Base-by-base conservation (phyloP, 176 grass and related monocot species). In the Dendrocalamus sinicus region DNA sequence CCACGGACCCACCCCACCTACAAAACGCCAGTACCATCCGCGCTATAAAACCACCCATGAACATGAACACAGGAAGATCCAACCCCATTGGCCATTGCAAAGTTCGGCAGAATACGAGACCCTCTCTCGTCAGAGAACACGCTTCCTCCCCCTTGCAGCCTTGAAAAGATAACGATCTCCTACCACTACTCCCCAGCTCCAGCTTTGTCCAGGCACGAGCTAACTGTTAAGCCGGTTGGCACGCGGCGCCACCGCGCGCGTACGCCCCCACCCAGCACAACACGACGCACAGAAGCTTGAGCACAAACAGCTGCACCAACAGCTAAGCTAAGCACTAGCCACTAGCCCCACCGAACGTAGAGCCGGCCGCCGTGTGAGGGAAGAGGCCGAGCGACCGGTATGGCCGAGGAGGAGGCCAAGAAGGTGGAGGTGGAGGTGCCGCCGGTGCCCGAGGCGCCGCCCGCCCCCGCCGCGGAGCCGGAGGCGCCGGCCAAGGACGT, bases 391-490 rank as follows among this genome's bases (percentile, higher is more conserved):
- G 46, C 16, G 17, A 64, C 76, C 23, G 44, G 24, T 48, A 92
- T 92, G 90, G 94, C 85, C 16, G 94, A 88, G 74, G 94, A 92
- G 80, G 94, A 89, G 23, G 75, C 92, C 82, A 94, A 97, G 95
- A 94, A 94, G 95, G 90, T 88, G 51, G 89, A 92, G 86, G 91
- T 91, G 81, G 91, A 94, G 89, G 87, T 78, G 66, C 15, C 88
- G 20, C 69, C 80, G 26, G 93, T 92, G 79, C 68, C 91, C 54
- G 52, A 89, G 83, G 68, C 79, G 19, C 52, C 88, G 12, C 23
- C 28, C 15, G n/a, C 87, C 1, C 60, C 75, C 2, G 23, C 57
- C 46, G 14, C 24, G 37, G 73, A 63, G 79, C 67, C 78, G 51
- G 84, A 57, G 78, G 8, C 75, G 12, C 58, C 90, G 15, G 47